phyloP scores from a whole-genome alignment of 2,329 filamentous ascomycete genomes.

The Nemania abortiva region DNA sequence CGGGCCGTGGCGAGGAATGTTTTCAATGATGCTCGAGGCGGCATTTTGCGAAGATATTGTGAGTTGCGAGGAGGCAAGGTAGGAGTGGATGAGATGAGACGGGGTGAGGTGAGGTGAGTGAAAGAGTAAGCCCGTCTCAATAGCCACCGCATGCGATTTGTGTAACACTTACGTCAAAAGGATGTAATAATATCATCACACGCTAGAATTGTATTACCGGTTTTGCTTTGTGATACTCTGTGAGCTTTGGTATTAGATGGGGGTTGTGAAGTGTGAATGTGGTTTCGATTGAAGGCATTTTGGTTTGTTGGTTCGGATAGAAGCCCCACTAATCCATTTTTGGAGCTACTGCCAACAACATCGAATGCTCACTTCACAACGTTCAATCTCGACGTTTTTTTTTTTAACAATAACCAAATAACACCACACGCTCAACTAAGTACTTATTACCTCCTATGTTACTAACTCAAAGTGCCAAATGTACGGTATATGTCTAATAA shows the following conservation, averaged over 20 bases:
- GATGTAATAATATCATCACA: too few species aligned
- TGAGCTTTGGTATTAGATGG: neutral
- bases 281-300: neutral
- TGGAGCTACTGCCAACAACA: too few species aligned
- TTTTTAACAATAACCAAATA: too few species aligned
- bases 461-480: neutral
- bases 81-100: neutral
- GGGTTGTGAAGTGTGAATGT: neutral
- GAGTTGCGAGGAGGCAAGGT: neutral
- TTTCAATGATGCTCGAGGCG: constrained; percentile 36
- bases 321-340: neutral
- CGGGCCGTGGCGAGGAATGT: constrained; percentile 38
- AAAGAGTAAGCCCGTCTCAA: neutral
- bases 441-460: neutral
- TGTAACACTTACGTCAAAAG: neutral
- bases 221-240: neutral
- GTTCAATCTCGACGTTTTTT: too few species aligned
- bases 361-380: too few species aligned
- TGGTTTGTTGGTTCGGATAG: too few species aligned
- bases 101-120: neutral
- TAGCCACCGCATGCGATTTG: neutral
- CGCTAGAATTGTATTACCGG: neutral
- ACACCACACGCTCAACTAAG: neutral
- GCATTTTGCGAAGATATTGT: constrained; percentile 20
- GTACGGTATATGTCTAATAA: neutral